These are phyloP conservation scores for Tylopilus cervinicoccineus DNA, from an alignment of 768 basidiomycete genomes.

Conservation along the genomic window DNA sequence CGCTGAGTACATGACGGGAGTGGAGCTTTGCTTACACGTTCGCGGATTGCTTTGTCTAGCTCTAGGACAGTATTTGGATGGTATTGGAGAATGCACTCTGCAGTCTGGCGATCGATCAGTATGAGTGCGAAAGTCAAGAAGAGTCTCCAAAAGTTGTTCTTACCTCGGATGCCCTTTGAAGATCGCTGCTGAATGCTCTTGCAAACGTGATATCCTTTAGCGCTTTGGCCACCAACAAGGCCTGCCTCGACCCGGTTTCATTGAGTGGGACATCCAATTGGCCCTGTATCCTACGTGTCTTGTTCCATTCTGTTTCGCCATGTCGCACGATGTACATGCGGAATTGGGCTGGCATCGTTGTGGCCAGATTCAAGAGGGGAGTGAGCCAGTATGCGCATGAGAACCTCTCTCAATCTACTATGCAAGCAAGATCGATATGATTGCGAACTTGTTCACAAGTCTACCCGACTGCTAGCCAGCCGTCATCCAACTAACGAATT, in stretches of 20 bases:
- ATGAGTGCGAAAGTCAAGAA: neutral
- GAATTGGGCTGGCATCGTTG: slow-evolving; percentile 31
- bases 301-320: slow-evolving; percentile 74
- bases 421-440: neutral
- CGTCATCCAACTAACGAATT: slow-evolving; percentile 30
- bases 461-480: neutral
- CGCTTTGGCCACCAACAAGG: slow-evolving; percentile 48
- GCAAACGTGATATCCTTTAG: slow-evolving; percentile 54
- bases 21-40: slow-evolving; percentile 47
- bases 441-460: neutral
- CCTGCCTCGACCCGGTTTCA: slow-evolving; percentile 56
- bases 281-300: slow-evolving; percentile 63
- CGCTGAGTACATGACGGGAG: neutral
- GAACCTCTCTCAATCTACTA: neutral
- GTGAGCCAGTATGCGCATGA: neutral
- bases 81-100: slow-evolving; percentile 53
- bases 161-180: slow-evolving; percentile 65
- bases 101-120: slow-evolving; percentile 45
- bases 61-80: slow-evolving; percentile 47
- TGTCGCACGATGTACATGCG: slow-evolving; percentile 69
- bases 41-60: slow-evolving; percentile 49
- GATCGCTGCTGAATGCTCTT: slow-evolving; percentile 66
- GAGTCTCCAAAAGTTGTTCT: slow-evolving; percentile 10
- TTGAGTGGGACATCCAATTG: slow-evolving; percentile 71
- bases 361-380: neutral